Evolutionary conservation across 805 yeast species (phyloP).

Genomic region (Vanderwaltozyma tropicalis): DNA sequence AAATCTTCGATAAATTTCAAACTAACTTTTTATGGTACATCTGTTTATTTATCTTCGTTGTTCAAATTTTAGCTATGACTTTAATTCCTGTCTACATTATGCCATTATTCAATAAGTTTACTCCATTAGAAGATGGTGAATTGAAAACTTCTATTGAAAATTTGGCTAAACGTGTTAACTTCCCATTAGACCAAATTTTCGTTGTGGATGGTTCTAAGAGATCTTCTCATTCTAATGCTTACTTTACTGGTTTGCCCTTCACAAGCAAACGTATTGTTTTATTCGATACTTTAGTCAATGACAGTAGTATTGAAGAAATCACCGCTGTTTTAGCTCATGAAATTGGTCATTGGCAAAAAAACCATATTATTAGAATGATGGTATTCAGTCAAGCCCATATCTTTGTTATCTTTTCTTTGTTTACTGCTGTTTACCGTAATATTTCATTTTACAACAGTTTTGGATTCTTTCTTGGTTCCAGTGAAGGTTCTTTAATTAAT

Average conservation of each 20-base stretch:
- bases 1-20: constrained; percentile 72
- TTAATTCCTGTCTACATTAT: constrained; percentile 77
- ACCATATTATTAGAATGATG: constrained; percentile 75
- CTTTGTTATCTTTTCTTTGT: constrained; percentile 55
- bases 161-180: constrained; percentile 61
- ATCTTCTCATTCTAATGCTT: constrained; percentile 94
- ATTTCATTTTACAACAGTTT: constrained; percentile 65
- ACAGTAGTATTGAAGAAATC: constrained; percentile 66
- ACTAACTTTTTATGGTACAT: constrained; percentile 73
- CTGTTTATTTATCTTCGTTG: constrained; percentile 56
- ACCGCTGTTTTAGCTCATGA: constrained; percentile 97
- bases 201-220: constrained; percentile 97
- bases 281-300: constrained; percentile 80
- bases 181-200: constrained; percentile 78
- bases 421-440: constrained; percentile 74
- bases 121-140: constrained; percentile 85
- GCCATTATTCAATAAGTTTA: constrained; percentile 86
- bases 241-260: constrained; percentile 94
- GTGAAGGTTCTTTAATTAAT: not conserved
- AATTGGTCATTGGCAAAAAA: constrained; percentile 93
- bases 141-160: constrained; percentile 71
- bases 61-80: constrained; percentile 67
- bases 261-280: constrained; percentile 82
- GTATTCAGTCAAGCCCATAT: constrained; percentile 53
- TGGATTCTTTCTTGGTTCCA: constrained; percentile 44